Evolutionary conservation across 257 asterid species (phyloP).

Genomic region (Cordia subcordata): DNA sequence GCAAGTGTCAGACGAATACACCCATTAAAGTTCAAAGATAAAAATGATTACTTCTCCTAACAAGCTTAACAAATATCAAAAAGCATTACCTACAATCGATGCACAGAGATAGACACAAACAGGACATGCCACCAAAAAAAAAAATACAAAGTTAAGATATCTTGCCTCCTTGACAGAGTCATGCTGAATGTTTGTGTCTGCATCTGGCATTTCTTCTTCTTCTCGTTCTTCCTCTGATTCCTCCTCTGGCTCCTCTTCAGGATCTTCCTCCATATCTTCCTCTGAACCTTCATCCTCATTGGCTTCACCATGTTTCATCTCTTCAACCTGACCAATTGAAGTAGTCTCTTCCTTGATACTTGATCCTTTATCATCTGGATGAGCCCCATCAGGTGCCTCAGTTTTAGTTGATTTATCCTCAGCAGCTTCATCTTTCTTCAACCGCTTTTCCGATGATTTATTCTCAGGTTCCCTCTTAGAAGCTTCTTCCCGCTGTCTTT

Average conservation of each 20-base stretch:
- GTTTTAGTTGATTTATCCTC: conserved; percentile 32
- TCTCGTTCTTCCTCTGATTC: conserved; percentile 47
- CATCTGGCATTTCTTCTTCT: conserved; percentile 53
- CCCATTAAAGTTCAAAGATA: background rate
- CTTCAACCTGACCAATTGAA: conserved; percentile 21
- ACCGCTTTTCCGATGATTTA: conserved; percentile 49
- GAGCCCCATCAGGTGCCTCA: conserved; percentile 15
- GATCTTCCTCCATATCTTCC: conserved; percentile 59
- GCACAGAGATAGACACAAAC: background rate
- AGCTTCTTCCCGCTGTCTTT: conserved; percentile 66
- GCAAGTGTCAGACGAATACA: too few relatives aligned
- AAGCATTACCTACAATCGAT: background rate
- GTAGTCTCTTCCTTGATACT: conserved; percentile 35
- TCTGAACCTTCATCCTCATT: conserved; percentile 37
- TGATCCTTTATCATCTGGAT: conserved; percentile 21
- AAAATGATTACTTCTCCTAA: background rate
- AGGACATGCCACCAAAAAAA: background rate
- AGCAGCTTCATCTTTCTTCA: conserved; percentile 29
- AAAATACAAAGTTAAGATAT: conserved; percentile 6
- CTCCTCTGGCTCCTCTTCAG: conserved; percentile 39
- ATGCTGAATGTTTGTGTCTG: conserved; percentile 28
- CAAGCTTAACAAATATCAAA: too few relatives aligned
- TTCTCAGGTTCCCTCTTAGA: conserved; percentile 42
- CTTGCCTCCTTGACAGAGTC: conserved; percentile 48
- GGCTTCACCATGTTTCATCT: conserved; percentile 24